Conservation (phyloP, 257 asterid genomes). For the Ilex asprella region DNA sequence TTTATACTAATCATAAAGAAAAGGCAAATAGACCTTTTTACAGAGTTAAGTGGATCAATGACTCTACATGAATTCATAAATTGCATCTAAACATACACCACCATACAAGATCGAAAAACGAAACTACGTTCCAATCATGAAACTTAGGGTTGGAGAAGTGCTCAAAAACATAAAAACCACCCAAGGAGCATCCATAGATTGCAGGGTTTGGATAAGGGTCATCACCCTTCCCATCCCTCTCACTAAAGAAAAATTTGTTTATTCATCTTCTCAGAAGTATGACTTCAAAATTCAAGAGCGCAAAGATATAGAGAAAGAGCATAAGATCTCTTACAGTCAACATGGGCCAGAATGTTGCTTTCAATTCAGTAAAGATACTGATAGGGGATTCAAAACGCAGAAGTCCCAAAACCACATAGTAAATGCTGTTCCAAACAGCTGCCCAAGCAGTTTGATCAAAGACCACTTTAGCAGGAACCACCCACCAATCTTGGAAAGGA, state of each 20-base stretch:
- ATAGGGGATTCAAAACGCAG: conserved; percentile 69
- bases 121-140: too few species aligned
- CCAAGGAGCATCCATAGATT: too few species aligned
- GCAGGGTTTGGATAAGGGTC: background rate
- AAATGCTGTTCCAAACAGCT: conserved; percentile 83
- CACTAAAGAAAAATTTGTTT: too few species aligned
- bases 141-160: too few species aligned
- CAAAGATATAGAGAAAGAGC: background rate
- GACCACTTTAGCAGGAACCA: conserved; percentile 77
- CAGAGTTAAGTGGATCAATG: too few species aligned
- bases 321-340: conserved; percentile 55
- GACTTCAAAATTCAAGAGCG: background rate
- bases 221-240: too few species aligned
- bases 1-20: too few species aligned
- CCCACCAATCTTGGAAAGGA: conserved; percentile 89
- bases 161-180: background rate
- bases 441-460: conserved; percentile 85
- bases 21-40: too few species aligned
- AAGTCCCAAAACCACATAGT: conserved; percentile 55
- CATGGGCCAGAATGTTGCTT: conserved; percentile 78
- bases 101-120: too few species aligned
- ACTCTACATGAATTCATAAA: too few species aligned
- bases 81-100: too few species aligned
- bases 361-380: conserved; percentile 46
- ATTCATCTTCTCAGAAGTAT: background rate